Evolutionary conservation across 139 green algal species (phyloP).

Genomic region (Chlamydomonas applanata): DNA sequence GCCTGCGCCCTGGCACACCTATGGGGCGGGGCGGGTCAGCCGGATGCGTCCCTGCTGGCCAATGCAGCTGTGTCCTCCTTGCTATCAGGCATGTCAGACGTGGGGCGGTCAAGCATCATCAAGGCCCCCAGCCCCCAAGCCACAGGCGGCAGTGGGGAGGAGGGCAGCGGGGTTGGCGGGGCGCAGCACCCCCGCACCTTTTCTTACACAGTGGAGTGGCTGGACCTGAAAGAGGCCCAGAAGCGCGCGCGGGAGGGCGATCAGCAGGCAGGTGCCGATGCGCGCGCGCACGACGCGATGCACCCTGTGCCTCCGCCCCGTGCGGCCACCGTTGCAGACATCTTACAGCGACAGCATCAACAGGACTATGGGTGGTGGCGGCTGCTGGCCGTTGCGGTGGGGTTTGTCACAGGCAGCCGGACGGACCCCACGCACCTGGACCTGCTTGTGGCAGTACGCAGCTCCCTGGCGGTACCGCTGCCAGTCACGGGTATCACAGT

Average conservation of each 20-base stretch:
- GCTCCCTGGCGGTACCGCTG: slow-evolving; percentile 30
- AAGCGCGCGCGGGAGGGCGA: slow-evolving; percentile 9
- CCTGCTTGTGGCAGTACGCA: slow-evolving; percentile 29
- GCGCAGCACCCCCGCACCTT: too few relatives aligned
- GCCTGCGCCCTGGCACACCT: too few relatives aligned
- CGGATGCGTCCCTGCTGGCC: too few relatives aligned
- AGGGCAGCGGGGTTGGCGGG: too few relatives aligned
- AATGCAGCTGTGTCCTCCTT: too few relatives aligned
- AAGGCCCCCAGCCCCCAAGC: too few relatives aligned
- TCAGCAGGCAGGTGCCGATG: not conserved
- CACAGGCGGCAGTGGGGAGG: too few relatives aligned
- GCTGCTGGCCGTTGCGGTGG: slow-evolving; percentile 30
- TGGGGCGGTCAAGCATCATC: too few relatives aligned
- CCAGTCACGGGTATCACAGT: slow-evolving; percentile 21
- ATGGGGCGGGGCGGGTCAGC: too few relatives aligned
- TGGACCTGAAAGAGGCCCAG: too few relatives aligned
- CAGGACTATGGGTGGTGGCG: slow-evolving; percentile 54
- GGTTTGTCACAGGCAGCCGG: slow-evolving; percentile 15
- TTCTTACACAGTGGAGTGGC: too few relatives aligned
- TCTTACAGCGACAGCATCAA: slow-evolving; percentile 30
- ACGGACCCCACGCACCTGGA: slow-evolving; percentile 20
- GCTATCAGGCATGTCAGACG: too few relatives aligned
- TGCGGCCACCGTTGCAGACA: slow-evolving; percentile 21
- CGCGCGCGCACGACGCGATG: not conserved
- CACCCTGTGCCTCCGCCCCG: not conserved